Conservation (phyloP, 2,329 filamentous ascomycete genomes). For the Fusarium concolor region DNA sequence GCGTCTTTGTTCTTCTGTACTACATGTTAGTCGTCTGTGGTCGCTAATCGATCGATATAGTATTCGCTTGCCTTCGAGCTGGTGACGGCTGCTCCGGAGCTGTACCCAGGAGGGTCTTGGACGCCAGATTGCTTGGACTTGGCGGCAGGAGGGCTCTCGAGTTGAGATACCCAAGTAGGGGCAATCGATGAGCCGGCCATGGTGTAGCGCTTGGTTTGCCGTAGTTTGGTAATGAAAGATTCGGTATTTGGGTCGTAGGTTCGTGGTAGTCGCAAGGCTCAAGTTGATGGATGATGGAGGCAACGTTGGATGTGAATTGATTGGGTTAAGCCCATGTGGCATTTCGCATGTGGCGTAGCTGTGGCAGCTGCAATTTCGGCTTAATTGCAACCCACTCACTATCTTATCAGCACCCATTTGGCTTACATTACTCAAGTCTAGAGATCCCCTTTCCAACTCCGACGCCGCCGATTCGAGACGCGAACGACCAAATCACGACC, state of each 20-base stretch:
- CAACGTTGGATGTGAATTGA: conserved; percentile 30
- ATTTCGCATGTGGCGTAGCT: conserved; percentile 20
- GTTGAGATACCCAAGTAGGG: conserved; percentile 85
- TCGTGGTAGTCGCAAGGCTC: conserved; percentile 11
- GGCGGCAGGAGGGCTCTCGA: conserved; percentile 75
- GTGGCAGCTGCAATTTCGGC: conserved; percentile 41
- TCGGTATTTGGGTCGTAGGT: not conserved
- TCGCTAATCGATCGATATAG: not conserved
- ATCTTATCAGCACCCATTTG: conserved; percentile 43
- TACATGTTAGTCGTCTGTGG: conserved; percentile 9
- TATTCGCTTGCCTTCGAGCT: conserved; percentile 66
- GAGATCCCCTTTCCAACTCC: conserved; percentile 46
- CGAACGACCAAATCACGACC: conserved; percentile 35
- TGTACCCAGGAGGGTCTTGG: conserved; percentile 88
- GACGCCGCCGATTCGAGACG: conserved; percentile 42
- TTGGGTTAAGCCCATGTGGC: conserved; percentile 16
- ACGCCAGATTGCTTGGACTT: conserved; percentile 76
- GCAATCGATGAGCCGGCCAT: conserved; percentile 51
- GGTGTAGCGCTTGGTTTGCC: not conserved
- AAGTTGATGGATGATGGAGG: conserved; percentile 12
- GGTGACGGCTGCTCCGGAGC: conserved; percentile 58
- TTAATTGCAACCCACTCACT: conserved; percentile 42
- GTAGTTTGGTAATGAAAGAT: not conserved
- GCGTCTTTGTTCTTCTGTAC: conserved; percentile 64
- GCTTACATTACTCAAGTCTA: conserved; percentile 43